phyloP scores from a whole-genome alignment of 2,329 filamentous ascomycete genomes.

The Cercospora citrullina region DNA sequence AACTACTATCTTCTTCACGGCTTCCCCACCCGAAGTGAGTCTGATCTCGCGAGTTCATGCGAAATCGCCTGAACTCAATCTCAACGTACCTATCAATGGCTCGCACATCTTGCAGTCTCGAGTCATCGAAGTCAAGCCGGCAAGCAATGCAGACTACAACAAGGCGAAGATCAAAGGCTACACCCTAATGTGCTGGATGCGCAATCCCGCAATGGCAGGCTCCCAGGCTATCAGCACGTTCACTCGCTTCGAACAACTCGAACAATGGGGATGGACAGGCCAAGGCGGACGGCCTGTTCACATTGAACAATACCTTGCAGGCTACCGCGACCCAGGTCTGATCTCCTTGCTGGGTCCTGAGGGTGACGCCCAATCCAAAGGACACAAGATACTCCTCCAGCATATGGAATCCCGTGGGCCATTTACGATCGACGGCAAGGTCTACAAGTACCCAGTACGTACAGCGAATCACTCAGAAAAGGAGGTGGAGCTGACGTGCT shows the following conservation, averaged over 20 bases:
- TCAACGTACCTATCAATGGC: background rate
- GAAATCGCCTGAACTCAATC: background rate
- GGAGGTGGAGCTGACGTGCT: background rate
- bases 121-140: background rate
- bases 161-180: constrained; percentile 10
- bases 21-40: background rate
- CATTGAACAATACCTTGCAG: background rate
- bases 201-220: constrained; percentile 12
- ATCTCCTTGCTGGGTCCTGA: background rate
- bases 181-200: constrained; percentile 15
- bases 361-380: background rate
- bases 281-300: background rate
- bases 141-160: background rate
- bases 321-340: background rate
- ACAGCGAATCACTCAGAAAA: background rate
- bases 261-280: constrained; percentile 12
- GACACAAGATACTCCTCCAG: background rate
- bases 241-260: constrained; percentile 6
- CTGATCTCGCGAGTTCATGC: background rate
- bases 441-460: constrained; percentile 14
- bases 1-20: background rate
- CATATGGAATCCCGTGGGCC: background rate
- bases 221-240: background rate
- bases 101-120: background rate
- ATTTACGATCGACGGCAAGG: background rate